These are phyloP conservation scores for Penicillium sp. DNA, from an alignment of 2,329 filamentous ascomycete genomes.

Conservation along the genomic window DNA sequence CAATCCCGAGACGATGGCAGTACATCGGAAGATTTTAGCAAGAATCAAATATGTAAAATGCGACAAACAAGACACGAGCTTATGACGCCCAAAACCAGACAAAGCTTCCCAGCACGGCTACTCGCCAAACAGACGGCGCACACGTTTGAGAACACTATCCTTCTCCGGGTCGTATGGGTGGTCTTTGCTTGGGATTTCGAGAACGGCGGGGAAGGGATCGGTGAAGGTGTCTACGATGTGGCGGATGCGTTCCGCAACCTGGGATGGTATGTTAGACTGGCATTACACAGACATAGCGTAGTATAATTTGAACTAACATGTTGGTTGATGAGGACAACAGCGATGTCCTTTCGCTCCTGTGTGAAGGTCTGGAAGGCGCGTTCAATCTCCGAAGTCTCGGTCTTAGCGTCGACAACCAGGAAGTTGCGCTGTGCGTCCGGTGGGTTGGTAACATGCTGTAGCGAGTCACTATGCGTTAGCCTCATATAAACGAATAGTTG, in stretches of 20 bases:
- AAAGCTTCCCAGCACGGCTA: conserved; percentile 21
- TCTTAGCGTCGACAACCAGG: conserved; percentile 92
- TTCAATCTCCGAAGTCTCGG: conserved; percentile 84
- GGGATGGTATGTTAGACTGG: not conserved
- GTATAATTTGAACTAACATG: conserved; percentile 62
- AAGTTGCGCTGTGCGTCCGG: conserved; percentile 96
- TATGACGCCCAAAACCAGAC: conserved; percentile 5
- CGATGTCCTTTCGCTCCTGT: conserved; percentile 89
- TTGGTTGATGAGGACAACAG: conserved; percentile 95
- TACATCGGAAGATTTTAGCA: conserved; percentile 5
- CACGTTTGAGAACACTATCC: conserved; percentile 91
- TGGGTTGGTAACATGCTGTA: conserved; percentile 82
- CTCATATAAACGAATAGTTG: not conserved
- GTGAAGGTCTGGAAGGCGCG: conserved; percentile 88
- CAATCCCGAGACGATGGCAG: conserved; percentile 2
- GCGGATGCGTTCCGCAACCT: conserved; percentile 94
- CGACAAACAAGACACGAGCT: conserved; percentile 2
- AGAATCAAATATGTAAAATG: conserved; percentile 1
- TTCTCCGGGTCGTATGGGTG: conserved; percentile 99
- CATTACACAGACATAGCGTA: not conserved
- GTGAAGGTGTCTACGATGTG: conserved; percentile 88
- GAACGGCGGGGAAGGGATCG: conserved; percentile 89
- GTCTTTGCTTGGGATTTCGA: conserved; percentile 98
- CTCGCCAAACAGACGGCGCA: conserved; percentile 69
- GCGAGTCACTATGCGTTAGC: not conserved